phyloP scores from a whole-genome alignment of 305 asterid genomes.

The Fraxinus greggii region DNA sequence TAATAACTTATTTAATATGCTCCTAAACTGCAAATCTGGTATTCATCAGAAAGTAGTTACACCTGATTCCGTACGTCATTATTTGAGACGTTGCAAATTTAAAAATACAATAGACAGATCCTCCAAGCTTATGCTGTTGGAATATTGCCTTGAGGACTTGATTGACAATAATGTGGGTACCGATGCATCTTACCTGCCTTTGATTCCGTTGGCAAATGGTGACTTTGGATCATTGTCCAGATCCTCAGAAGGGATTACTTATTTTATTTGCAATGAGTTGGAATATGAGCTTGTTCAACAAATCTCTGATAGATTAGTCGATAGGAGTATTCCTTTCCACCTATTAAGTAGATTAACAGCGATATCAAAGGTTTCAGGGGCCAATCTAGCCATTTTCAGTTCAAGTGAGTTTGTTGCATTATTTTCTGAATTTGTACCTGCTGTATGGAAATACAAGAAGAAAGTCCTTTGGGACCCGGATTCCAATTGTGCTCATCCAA shows the following conservation, averaged over 20 bases:
- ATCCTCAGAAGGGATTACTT: constrained; percentile 52
- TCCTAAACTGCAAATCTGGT: constrained; percentile 52
- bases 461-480: constrained; percentile 72
- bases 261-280: constrained; percentile 80
- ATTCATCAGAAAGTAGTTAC: constrained; percentile 66
- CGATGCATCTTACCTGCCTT: constrained; percentile 57
- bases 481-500: constrained; percentile 62
- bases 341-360: constrained; percentile 62
- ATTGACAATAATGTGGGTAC: constrained; percentile 74
- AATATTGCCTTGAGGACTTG: constrained; percentile 94
- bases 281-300: constrained; percentile 73
- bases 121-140: constrained; percentile 67
- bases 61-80: constrained; percentile 81
- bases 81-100: constrained; percentile 51
- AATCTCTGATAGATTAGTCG: constrained; percentile 67
- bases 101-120: constrained; percentile 48
- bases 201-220: constrained; percentile 93
- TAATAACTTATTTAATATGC: constrained; percentile 60
- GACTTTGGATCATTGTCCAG: constrained; percentile 70
- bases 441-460: constrained; percentile 71
- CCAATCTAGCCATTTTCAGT: constrained; percentile 65
- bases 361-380: constrained; percentile 73
- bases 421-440: constrained; percentile 67
- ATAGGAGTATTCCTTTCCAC: constrained; percentile 60
- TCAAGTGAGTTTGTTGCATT: constrained; percentile 56